phyloP scores from a whole-genome alignment of 192 early-diverging fungal genomes.

The Blastocladiella britannica region DNA sequence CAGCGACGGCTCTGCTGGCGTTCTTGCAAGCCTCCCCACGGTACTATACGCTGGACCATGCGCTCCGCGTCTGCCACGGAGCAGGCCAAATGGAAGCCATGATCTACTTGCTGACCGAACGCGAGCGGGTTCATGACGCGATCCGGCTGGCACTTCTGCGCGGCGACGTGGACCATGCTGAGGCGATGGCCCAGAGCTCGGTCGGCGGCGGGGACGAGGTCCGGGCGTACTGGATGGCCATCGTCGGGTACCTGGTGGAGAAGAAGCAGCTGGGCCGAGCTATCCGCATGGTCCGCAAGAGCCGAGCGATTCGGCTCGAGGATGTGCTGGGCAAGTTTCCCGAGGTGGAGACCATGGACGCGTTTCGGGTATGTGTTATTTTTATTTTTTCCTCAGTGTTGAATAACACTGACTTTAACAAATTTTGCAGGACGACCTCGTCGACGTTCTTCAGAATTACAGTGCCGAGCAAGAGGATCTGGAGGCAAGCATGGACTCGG shows the following conservation, averaged over 20 bases:
- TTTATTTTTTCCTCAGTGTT: background rate
- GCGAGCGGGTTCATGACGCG: background rate
- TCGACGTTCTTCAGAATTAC: constrained; percentile 74
- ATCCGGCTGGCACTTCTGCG: background rate
- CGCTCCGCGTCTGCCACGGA: background rate
- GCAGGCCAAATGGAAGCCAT: background rate
- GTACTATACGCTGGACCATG: background rate
- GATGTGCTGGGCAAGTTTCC: constrained; percentile 95
- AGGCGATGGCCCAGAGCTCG: background rate
- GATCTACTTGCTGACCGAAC: background rate
- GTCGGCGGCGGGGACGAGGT: background rate
- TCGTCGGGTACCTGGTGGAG: background rate
- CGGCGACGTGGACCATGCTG: background rate
- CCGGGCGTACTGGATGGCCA: background rate
- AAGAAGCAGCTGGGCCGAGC: constrained; percentile 19
- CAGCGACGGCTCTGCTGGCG: constrained; percentile 7
- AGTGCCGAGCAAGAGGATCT: constrained; percentile 73
- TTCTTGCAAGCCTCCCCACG: background rate
- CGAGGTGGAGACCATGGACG: constrained; percentile 89
- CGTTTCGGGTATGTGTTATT: constrained; percentile 48
- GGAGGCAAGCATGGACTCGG: constrained; percentile 69
- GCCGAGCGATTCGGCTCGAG: constrained; percentile 73
- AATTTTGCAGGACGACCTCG: constrained; percentile 51
- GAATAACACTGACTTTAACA: background rate
- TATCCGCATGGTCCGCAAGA: constrained; percentile 57